Base-by-base conservation (phyloP, 305 asterid genomes). In the Salvia sclarea region DNA sequence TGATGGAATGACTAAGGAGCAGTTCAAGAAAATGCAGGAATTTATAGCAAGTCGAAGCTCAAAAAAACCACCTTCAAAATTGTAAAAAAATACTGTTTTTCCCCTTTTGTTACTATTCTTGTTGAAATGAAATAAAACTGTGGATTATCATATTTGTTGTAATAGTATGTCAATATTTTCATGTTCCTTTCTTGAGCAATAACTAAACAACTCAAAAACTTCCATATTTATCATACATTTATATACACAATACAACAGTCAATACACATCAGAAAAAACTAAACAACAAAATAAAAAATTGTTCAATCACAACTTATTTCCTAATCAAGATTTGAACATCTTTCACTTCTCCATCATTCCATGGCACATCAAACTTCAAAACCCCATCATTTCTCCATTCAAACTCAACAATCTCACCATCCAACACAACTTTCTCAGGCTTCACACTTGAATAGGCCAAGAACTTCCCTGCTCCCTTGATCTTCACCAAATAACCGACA, bases 1-100 rank as follows among this genome's bases (percentile, higher is more conserved):
- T 30, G 76, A 79, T 24, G 95, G 95, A 64, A 93, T 93, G 98
- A 87, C 88, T 0, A 84, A 84, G 79, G 95, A 90, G 52, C 97
- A 93, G 82, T 93, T 93, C 70, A 79, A 80, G 88, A 85, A 85
- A 80, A 87, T 93, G 97, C 97, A 90, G 79, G 97, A 86, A 37
- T 93, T 90, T 70, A 93, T 93, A 70, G 82, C 91, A 0, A 81
- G 89, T n/a, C 85, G 97, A 48, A 70, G 80, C 85, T 74, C 92
- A 22, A 82, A 79, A 37, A 90, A 88, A 70, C 70, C 87, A 40
- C 70, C 84, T 4, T 90, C 98, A 28, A 93, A 87, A 71, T 43
- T 93, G 76, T 93, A 84, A 60, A 65, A 63, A 28, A 43, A 1
- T 2, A n/a, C 5, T 37, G 8, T 2, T 5, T 35, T 24, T 16